A percentile compares a stretch with the other conserved stretches of the same genome.
Evolutionary conservation across 495 filamentous ascomycete species (phyloP).

Genomic region (Cercophora samala): DNA sequence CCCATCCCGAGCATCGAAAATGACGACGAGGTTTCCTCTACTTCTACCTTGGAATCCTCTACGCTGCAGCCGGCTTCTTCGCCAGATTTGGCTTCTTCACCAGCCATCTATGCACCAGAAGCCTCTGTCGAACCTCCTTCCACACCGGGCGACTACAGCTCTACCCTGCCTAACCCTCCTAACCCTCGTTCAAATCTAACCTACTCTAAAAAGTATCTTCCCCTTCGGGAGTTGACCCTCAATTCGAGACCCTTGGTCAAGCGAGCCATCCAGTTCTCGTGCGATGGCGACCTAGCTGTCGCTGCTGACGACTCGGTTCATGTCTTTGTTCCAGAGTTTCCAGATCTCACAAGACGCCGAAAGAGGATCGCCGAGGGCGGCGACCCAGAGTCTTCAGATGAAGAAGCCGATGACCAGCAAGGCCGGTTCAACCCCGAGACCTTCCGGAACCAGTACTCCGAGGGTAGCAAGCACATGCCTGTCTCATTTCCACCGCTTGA

Average conservation of each 20-base stretch:
- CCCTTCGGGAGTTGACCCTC: slow-evolving; percentile 44
- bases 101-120: no score
- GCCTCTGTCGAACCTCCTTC: not conserved
- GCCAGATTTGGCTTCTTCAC: no score
- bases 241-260: slow-evolving; percentile 41
- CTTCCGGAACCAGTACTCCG: slow-evolving; percentile 30
- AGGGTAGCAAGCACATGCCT: slow-evolving; percentile 36
- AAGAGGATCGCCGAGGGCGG: slow-evolving; percentile 8
- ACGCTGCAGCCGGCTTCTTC: not conserved
- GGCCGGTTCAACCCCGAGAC: slow-evolving; percentile 17
- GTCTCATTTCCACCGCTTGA: slow-evolving; percentile 37
- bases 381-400: slow-evolving; percentile 24
- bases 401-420: slow-evolving; percentile 20
- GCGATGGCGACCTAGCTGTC: slow-evolving; percentile 48
- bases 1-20: not conserved
- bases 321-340: slow-evolving; percentile 45
- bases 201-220: slow-evolving; percentile 31
- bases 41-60: not conserved
- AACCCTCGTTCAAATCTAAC: not conserved
- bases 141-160: no score
- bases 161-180: not conserved
- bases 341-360: slow-evolving; percentile 25
- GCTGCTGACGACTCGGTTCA: slow-evolving; percentile 48
- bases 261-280: slow-evolving; percentile 47
- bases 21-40: not conserved